Evolutionary conservation across 2,329 filamentous ascomycete species (phyloP).

Genomic region (Sarocladium oryzae): DNA sequence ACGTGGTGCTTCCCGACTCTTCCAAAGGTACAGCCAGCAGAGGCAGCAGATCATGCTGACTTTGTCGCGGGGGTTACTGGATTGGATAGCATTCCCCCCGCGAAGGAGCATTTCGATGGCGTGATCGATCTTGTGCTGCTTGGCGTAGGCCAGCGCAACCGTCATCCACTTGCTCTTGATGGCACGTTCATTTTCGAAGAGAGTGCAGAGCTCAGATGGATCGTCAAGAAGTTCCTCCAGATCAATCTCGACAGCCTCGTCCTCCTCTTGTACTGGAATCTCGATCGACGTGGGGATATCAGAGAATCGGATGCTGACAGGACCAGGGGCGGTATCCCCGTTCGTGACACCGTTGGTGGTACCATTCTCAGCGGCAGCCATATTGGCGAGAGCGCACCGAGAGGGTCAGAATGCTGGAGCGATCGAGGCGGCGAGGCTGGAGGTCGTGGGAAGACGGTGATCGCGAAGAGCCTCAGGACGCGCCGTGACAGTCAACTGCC

Average conservation of each 20-base stretch:
- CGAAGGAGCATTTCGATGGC: slow-evolving; percentile 67
- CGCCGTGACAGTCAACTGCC: neutral
- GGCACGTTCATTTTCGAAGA: slow-evolving; percentile 90
- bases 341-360: slow-evolving; percentile 36
- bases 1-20: slow-evolving; percentile 72
- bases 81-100: slow-evolving; percentile 65
- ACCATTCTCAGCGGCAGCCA: slow-evolving; percentile 38
- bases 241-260: slow-evolving; percentile 83
- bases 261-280: slow-evolving; percentile 59
- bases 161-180: slow-evolving; percentile 95
- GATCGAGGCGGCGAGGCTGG: neutral
- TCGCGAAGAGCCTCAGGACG: slow-evolving; percentile 6
- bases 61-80: slow-evolving; percentile 72
- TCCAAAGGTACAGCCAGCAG: slow-evolving; percentile 87
- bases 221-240: slow-evolving; percentile 88
- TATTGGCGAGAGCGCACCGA: slow-evolving; percentile 19
- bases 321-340: slow-evolving; percentile 26
- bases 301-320: slow-evolving; percentile 52
- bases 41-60: slow-evolving; percentile 77
- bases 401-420: neutral
- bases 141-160: slow-evolving; percentile 94
- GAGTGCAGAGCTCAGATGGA: slow-evolving; percentile 86
- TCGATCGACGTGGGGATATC: slow-evolving; percentile 61
- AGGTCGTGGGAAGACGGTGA: neutral
- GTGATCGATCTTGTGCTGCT: slow-evolving; percentile 88